These are phyloP conservation scores for Adenanthera pavonina DNA, from an alignment of 306 rosid genomes.

Conservation along the genomic window DNA sequence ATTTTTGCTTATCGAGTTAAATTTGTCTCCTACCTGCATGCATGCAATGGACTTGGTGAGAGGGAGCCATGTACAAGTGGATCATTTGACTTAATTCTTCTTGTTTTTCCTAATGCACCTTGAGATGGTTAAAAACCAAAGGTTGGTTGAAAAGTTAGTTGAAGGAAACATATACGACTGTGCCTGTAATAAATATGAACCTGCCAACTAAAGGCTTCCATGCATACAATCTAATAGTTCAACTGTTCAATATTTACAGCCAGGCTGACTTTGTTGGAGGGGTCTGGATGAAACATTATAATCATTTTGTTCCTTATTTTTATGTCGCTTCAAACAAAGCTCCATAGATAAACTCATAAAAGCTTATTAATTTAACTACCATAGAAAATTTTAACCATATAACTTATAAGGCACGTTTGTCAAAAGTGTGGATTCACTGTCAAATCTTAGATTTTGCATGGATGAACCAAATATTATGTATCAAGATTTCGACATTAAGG, in stretches of 20 bases:
- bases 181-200: conserved; percentile 67
- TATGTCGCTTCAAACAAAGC: not conserved
- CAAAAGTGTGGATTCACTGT: not conserved
- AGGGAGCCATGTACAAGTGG: not conserved
- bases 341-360: not conserved
- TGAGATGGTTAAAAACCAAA: conserved; percentile 77
- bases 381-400: not conserved
- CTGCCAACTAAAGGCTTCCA: conserved; percentile 42
- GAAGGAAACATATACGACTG: conserved; percentile 69
- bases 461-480: not conserved
- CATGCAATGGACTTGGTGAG: not conserved
- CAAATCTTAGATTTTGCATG: not conserved
- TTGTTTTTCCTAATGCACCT: conserved; percentile 47
- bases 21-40: not conserved
- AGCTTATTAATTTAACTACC: not conserved
- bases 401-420: not conserved
- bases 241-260: not conserved
- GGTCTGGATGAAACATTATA: conserved; percentile 27
- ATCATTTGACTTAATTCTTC: not conserved
- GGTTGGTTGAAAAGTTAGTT: conserved; percentile 70
- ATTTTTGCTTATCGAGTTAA: conserved; percentile 2
- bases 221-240: not conserved
- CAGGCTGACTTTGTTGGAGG: not conserved
- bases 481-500: not conserved
- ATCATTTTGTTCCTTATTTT: not conserved